Evolutionary conservation across 2,329 filamentous ascomycete genomes (phyloP).

Genomic region (Neonectria sp.): DNA sequence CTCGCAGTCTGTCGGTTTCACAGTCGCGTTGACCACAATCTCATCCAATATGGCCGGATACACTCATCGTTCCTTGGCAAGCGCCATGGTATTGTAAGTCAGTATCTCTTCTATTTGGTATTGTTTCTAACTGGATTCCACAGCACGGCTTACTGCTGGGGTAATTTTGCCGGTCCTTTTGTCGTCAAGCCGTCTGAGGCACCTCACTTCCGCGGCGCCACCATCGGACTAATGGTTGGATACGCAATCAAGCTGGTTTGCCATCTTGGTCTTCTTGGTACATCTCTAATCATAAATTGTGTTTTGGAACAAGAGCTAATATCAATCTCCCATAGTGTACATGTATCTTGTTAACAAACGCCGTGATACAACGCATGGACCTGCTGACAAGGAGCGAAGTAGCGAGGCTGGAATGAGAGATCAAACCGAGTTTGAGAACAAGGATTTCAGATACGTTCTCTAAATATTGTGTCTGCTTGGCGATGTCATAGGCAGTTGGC

Average conservation of each 20-base stretch:
- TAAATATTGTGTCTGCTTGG: neutral
- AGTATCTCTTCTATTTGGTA: neutral
- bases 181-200: constrained; percentile 10
- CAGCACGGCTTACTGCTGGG: constrained; percentile 19
- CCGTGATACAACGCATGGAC: constrained; percentile 24
- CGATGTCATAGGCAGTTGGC: neutral
- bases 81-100: constrained; percentile 6
- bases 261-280: constrained; percentile 11
- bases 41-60: constrained; percentile 17
- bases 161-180: constrained; percentile 17
- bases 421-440: constrained; percentile 32
- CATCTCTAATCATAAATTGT: neutral
- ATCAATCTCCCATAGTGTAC: neutral
- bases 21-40: neutral
- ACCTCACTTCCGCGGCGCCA: constrained; percentile 3
- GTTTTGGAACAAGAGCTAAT: neutral
- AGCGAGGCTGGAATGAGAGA: constrained; percentile 31
- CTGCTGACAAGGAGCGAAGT: constrained; percentile 27
- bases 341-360: constrained; percentile 21
- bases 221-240: constrained; percentile 3
- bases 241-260: constrained; percentile 10
- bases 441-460: constrained; percentile 28
- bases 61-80: constrained; percentile 6
- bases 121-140: neutral
- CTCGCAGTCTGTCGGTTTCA: constrained; percentile 19